A percentile compares a stretch with the other conserved stretches of the same genome.
phyloP scores from a whole-genome alignment of 805 yeast species.

The Cyberlindnera misumaiensis region DNA sequence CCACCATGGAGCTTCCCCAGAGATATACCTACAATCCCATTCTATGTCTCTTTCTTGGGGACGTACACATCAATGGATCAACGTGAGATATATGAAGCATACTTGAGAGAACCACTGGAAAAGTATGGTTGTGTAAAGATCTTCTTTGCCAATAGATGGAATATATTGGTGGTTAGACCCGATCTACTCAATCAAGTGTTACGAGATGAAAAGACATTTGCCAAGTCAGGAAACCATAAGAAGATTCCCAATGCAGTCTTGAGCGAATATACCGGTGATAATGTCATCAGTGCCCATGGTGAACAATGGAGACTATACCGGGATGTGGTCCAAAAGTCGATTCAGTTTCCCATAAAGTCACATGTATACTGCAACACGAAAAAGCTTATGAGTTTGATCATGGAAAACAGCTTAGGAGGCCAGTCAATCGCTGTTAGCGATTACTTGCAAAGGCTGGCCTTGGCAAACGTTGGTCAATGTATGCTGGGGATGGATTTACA shows the following conservation, averaged over 20 bases:
- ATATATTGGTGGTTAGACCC: conserved; percentile 45
- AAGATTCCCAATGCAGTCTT: conserved; percentile 51
- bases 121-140: conserved; percentile 52
- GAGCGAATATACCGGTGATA: conserved; percentile 52
- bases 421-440: conserved; percentile 28
- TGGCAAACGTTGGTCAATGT: conserved; percentile 45
- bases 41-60: conserved; percentile 47
- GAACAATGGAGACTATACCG: conserved; percentile 44
- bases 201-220: conserved; percentile 42
- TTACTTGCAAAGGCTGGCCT: conserved; percentile 37
- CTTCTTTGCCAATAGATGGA: conserved; percentile 58
- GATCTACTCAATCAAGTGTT: conserved; percentile 38
- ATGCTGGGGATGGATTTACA: conserved; percentile 44
- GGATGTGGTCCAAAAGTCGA: conserved; percentile 35
- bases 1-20: conserved; percentile 48
- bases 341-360: conserved; percentile 40
- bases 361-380: conserved; percentile 34
- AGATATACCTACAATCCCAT: conserved; percentile 55
- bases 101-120: conserved; percentile 38
- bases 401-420: conserved; percentile 8
- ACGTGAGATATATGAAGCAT: conserved; percentile 35
- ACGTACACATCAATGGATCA: conserved; percentile 40
- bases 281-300: conserved; percentile 54
- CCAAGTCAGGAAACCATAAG: conserved; percentile 54
- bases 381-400: conserved; percentile 26